Base-by-base conservation (phyloP, 345 rosid species). In the Populus euphratica region DNA sequence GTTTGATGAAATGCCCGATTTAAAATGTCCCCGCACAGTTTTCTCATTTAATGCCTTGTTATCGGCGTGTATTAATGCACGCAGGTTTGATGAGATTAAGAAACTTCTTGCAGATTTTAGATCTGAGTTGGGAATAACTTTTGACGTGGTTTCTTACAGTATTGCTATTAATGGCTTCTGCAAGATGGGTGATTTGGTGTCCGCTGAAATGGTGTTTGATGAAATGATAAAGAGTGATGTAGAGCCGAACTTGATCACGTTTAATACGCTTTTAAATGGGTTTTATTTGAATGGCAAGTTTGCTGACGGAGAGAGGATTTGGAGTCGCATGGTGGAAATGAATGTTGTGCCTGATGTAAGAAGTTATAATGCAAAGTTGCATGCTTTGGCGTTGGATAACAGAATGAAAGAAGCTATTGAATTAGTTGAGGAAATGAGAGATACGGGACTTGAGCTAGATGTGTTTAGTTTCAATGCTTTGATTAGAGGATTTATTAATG, bases 1-100 rank as follows among this genome's bases (percentile, higher is more conserved):
- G 94, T 90, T 93, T 88, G 94, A 90, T 73, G 92, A 90, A 90
- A 90, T 92, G 94, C 86, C 88, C 2, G 81, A 80, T 1, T 54
- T 89, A 18, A 87, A 83, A 27, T 89, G 95, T 68, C 81, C 79
- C 13, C 89, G 88, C 52, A 90, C 97, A 5, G 87, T 87, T 9
- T 73, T 86, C 80, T 90, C 98, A 16, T 88, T 88, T 81, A 93
- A 92, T 65, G 86, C 92, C 0, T 82, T 93, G 17, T 68, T 91
- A 25, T 87, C 85, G 14, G 95, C 94, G 2, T 90, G 83, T 72
- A 85, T 90, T 47, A 85, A 87, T 73, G 77, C 93, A 2, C 84
- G 88, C 68, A 88, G 84, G 85, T 84, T 85, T 16, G 89, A 87
- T 75, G 65, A 82, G 84, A 72, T 88, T 27, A 80, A 85, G 63